A percentile compares a stretch with the other conserved stretches of the same genome.
Evolutionary conservation across 177 flowering plant species (phyloP).

Genomic region (Vitis hybrid): DNA sequence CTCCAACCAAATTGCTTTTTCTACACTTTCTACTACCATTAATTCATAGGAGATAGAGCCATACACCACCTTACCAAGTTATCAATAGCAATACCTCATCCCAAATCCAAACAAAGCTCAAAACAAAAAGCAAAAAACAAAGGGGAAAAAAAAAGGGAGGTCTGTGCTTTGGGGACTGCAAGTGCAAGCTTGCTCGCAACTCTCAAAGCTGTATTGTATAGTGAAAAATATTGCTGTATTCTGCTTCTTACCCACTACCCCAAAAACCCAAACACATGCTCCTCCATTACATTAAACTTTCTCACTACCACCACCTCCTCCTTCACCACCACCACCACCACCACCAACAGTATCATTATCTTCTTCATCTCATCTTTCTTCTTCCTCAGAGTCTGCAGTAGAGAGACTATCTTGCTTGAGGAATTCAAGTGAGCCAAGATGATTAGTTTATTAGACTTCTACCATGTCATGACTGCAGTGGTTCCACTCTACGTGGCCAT

Average conservation of each 20-base stretch:
- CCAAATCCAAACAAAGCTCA: constrained; percentile 23
- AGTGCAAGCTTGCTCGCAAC: constrained; percentile 42
- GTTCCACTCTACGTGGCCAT: constrained; percentile 96
- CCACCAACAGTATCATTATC: constrained; percentile 4
- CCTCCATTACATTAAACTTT: constrained; percentile 9
- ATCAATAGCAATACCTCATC: constrained; percentile 1
- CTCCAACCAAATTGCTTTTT: constrained; percentile 31
- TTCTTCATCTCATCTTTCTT: neutral
- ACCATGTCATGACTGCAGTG: constrained; percentile 90
- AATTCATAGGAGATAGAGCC: constrained; percentile 25
- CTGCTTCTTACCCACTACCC: constrained; percentile 22
- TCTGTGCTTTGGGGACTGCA: constrained; percentile 43
- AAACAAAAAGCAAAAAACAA: constrained; percentile 26
- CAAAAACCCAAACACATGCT: constrained; percentile 37
- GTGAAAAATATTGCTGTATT: constrained; percentile 18
- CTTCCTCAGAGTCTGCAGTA: neutral
- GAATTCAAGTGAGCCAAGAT: constrained; percentile 22
- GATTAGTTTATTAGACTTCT: constrained; percentile 57
- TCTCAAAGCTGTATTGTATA: constrained; percentile 25
- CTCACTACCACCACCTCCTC: neutral
- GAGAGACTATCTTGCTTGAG: neutral
- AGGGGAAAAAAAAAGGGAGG: neutral
- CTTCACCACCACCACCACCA: constrained; percentile 22
- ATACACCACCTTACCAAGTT: constrained; percentile 17
- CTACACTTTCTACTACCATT: constrained; percentile 11